Evolutionary conservation across 2,329 filamentous ascomycete species (phyloP).

Genomic region (Microsporum audouinii): DNA sequence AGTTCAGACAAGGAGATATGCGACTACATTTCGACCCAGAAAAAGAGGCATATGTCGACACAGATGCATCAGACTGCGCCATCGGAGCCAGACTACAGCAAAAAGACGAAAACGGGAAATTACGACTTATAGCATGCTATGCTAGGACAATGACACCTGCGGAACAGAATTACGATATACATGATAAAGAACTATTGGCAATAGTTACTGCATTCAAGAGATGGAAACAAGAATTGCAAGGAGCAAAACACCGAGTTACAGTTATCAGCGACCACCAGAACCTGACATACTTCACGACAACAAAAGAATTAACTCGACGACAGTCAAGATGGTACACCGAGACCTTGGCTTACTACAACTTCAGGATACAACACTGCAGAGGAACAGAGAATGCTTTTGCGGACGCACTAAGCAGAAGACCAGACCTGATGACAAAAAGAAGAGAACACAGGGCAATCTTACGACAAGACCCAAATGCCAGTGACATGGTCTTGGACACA

Average conservation of each 20-base stretch:
- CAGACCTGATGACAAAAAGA: background rate
- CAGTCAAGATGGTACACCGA: background rate
- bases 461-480: background rate
- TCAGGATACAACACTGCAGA: background rate
- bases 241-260: background rate
- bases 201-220: too few species aligned
- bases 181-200: too few species aligned
- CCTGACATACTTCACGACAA: background rate
- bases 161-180: too few species aligned
- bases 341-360: background rate
- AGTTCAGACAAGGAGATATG: background rate
- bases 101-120: background rate
- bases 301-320: background rate
- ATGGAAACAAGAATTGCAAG: too few species aligned
- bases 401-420: background rate
- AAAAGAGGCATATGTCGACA: background rate
- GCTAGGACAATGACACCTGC: slow-evolving; percentile 4
- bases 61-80: background rate
- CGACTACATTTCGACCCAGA: background rate
- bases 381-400: background rate
- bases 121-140: background rate
- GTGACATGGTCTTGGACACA: too few species aligned
- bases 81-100: background rate
- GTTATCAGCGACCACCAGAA: background rate
- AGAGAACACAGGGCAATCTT: background rate